Evolutionary conservation across 2,329 filamentous ascomycete genomes (phyloP), one percentile per base, ranked within the genome.

Genomic region (Nemania sp.): DNA sequence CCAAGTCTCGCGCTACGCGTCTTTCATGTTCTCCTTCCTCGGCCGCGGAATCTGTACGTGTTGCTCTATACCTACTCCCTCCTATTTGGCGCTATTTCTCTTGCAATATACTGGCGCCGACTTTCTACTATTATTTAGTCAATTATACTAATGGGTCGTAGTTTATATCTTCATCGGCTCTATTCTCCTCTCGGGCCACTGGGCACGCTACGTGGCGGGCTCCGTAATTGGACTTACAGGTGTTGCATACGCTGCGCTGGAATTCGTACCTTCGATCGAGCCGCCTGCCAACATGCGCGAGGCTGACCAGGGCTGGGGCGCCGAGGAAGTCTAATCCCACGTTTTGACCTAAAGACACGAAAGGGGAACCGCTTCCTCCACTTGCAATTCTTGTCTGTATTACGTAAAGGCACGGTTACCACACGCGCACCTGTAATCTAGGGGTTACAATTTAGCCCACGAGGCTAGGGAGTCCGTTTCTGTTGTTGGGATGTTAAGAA

Each of bases 1-100:
- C 67, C 94, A 97, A 80, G 87, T 97, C 62, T 92, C 94, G 66
- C 91, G 93, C 83, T 97, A 98, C 85, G 95, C 94, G 62, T 97
- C 93, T 11, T 99, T 99, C 86, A 90, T 98, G 82, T 98, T 98
- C 86, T 97, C 93, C 66, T 98, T 99, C 87, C 84, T 98, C 74
- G 96, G 96, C 70, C 94, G 96, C 79, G 96, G 96, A 82, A 86
- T 93, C 80, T 98, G 94, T 97, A 89, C 83, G 93, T 90, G 18
- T 43, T 29, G 20, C 57, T 32, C 59, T 61, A 41, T 38, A 5
- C n/a, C 18, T 13, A 2, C 22, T 11, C 32, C 32, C 20, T 35
- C 26, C 10, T 8, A 32, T 43, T 24, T 43, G 20, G 18, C 10
- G n/a, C 13, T 24, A 22, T 27, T 54, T 32, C 1, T 27, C 29